phyloP scores from a whole-genome alignment of 2,329 filamentous ascomycete species.

The Metarhizium humberi region DNA sequence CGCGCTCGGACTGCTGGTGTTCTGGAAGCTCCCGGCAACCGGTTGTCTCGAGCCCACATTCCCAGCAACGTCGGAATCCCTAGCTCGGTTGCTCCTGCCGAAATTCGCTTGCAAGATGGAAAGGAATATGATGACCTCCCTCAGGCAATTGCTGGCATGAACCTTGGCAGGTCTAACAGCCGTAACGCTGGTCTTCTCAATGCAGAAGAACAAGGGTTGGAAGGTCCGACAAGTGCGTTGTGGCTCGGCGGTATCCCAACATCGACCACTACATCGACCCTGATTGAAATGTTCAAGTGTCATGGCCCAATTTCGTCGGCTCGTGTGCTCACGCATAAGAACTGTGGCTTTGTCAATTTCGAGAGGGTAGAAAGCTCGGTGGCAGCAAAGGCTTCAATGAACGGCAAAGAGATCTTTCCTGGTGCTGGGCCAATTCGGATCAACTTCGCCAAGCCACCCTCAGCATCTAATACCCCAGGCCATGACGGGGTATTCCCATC shows the following conservation, averaged over 20 bases:
- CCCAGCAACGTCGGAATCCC: slow-evolving; percentile 63
- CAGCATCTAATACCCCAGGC: slow-evolving; percentile 79
- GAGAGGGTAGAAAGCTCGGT: slow-evolving; percentile 86
- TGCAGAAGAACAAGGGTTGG: slow-evolving; percentile 69
- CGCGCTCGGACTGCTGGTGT: slow-evolving; percentile 77
- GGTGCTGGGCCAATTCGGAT: slow-evolving; percentile 91
- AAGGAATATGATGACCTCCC: slow-evolving; percentile 73
- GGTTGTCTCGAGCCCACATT: slow-evolving; percentile 62
- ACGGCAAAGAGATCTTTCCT: slow-evolving; percentile 97
- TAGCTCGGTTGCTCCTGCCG: slow-evolving; percentile 64
- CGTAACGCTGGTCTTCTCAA: slow-evolving; percentile 59
- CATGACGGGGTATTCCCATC: slow-evolving; percentile 82
- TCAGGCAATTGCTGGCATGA: slow-evolving; percentile 74
- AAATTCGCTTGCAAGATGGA: slow-evolving; percentile 65
- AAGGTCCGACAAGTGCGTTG: slow-evolving; percentile 83
- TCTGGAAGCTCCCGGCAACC: slow-evolving; percentile 64
- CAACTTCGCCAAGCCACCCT: slow-evolving; percentile 94
- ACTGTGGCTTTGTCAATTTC: slow-evolving; percentile 98
- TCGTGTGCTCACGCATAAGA: slow-evolving; percentile 93
- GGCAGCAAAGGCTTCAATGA: slow-evolving; percentile 76
- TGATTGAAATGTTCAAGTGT: slow-evolving; percentile 91
- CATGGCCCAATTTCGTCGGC: slow-evolving; percentile 88
- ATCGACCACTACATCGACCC: slow-evolving; percentile 88
- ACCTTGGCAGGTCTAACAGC: slow-evolving; percentile 57
- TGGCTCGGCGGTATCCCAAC: slow-evolving; percentile 98